Evolutionary conservation across 2,329 filamentous ascomycete genomes (phyloP), one percentile per base, ranked within the genome.

Genomic region (Monosporascus ibericus): DNA sequence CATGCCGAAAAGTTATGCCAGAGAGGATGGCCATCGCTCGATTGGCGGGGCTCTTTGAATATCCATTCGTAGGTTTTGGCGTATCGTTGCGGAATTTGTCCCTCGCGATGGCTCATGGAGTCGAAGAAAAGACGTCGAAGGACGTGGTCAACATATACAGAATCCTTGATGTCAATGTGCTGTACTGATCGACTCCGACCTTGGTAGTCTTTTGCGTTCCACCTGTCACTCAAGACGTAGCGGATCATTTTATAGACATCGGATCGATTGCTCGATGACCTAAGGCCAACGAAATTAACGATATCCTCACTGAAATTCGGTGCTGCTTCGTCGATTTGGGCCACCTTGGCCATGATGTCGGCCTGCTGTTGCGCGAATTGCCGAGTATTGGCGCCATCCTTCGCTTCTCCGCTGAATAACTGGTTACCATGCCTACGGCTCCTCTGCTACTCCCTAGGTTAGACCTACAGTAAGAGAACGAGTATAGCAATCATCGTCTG

Each of bases 51-150:
- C 4, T 39, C 36, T 7, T 30, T 17, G 30, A 57, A 57, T 34
- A 57, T 44, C 55, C 53, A 55, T 25, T 52, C 30, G 38, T 47
- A 57, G 11, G 50, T 52, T 27, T 40, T 3, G 17, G 38, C 6
- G 34, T 55, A 25, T 34, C 30, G 34, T 37, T 50, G n/a, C 15
- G 52, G 44, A 8, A 56, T 52, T 8, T 15, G 14, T 42, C n/a
- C 48, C 42, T 50, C 48, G 14, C 52, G 44, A 27, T 48, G 17
- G 14, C 36, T 34, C 14, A 56, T 48, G 17, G 36, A 25, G 1
- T 34, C 15, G 24, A 56, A 56, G 39, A 48, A 48, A 8, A 56
- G 47, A 30, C 48, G 49, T 7, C 39, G 6, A 8, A 48, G 24
- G 15, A 55, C n/a, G 11, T 34, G 3, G 1, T 5, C 11, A 14